Evolutionary conservation across 495 filamentous ascomycete genomes (phyloP), one percentile per base, ranked within the genome.

Genomic region (Penicillium canariense): DNA sequence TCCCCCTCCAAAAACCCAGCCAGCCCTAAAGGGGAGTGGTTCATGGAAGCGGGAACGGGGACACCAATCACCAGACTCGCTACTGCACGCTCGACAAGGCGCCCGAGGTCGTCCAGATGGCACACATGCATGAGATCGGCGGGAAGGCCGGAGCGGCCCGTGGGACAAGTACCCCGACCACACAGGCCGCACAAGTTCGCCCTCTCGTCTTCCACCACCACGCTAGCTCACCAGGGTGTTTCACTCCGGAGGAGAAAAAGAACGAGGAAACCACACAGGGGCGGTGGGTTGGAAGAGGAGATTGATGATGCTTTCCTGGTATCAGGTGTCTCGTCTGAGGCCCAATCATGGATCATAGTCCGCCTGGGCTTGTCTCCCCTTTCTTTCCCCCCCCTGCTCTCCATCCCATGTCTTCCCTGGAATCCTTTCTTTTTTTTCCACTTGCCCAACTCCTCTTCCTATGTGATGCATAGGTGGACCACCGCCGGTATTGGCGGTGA

Each of bases 111-210:
- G 59, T 32, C 52, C 62, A 59, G 56, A 62, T 65, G 60, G 56
- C 50, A 68, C 63, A 71, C 67, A 68, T 76, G 73, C 73, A 75
- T 71, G 57, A 73, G 73, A 76, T 76, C 72, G 69, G 70, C 71
- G 71, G 71, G 70, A 75, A 66, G 64, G 63, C 68, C 73, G 73
- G 73, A 61, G 70, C 73, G 73, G 72, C 62, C 72, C 72, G 73
- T 74, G 70, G 67, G 69, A 73, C 69, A 61, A 63, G 64, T 67
- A 67, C 56, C 62, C 65, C 65, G 56, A 56, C 59, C 52, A 48
- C 39, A 42, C 50, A 53, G 50, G 40, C 40, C 31, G 43, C 54
- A 60, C 60, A 63, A 55, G 50, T 60, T 58, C 56, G 27, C 30
- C 43, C 40, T 44, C 23, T 22, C 10, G 22, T 17, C 14, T 26